Conservation (phyloP, 306 rosid genomes). For the Dalbergia cultrata region DNA sequence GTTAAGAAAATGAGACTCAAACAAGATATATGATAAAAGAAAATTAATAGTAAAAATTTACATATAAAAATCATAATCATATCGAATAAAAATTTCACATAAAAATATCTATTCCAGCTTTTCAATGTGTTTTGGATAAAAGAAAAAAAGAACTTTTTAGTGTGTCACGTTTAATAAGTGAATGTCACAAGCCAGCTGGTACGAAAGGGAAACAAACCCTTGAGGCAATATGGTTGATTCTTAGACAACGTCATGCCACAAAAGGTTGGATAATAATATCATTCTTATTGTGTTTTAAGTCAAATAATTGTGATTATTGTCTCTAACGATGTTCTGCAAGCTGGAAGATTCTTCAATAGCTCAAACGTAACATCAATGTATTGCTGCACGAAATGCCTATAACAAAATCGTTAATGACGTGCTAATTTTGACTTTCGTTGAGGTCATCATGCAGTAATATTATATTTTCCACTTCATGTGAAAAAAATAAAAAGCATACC, state of each 20-base stretch:
- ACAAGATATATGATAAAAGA: too few species aligned
- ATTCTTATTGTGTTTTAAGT: conserved; percentile 7
- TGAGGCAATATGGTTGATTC: conserved; percentile 10
- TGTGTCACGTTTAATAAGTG: not conserved
- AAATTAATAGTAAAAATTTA: too few species aligned
- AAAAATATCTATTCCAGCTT: too few species aligned
- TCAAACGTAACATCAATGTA: conserved; percentile 48
- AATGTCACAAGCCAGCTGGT: conserved; percentile 34
- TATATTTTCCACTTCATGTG: conserved; percentile 1
- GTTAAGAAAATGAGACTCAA: too few species aligned
- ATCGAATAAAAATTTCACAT: too few species aligned
- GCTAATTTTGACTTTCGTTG: conserved; percentile 39
- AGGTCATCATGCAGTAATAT: not conserved
- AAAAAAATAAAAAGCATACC: not conserved
- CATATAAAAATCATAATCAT: too few species aligned
- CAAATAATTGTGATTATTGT: conserved; percentile 9
- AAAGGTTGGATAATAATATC: conserved; percentile 33
- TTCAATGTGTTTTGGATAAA: too few species aligned
- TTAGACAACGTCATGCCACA: conserved; percentile 30
- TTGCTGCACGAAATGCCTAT: conserved; percentile 46
- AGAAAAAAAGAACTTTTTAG: too few species aligned
- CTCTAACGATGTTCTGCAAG: conserved; percentile 5
- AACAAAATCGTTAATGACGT: conserved; percentile 46
- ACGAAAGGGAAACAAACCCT: conserved; percentile 26
- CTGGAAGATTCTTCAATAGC: conserved; percentile 34